phyloP scores from a whole-genome alignment of 495 filamentous ascomycete species.

The Thermothielavioides terrestris region DNA sequence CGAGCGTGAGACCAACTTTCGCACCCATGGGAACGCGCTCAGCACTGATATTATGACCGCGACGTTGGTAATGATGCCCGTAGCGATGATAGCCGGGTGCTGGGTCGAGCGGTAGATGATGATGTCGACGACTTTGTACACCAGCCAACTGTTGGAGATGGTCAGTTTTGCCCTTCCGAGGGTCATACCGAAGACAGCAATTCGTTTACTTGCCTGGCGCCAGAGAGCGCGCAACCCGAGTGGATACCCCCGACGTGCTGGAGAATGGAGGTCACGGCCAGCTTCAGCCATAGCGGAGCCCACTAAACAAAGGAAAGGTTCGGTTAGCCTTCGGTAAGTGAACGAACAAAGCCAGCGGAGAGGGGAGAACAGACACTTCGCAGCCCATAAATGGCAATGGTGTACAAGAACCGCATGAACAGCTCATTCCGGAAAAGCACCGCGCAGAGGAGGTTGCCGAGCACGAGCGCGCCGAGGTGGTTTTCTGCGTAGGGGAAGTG shows the following conservation, averaged over 20 bases:
- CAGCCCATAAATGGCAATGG: conserved; percentile 35
- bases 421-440: conserved; percentile 38
- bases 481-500: conserved; percentile 34
- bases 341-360: neutral
- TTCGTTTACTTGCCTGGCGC: conserved; percentile 28
- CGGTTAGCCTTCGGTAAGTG: conserved; percentile 7
- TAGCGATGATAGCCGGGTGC: conserved; percentile 30
- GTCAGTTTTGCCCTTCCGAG: neutral
- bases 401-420: conserved; percentile 34
- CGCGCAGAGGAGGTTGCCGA: conserved; percentile 36
- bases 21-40: conserved; percentile 39
- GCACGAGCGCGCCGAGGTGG: conserved; percentile 35
- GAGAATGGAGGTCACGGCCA: conserved; percentile 31
- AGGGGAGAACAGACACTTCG: conserved; percentile 25
- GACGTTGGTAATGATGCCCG: conserved; percentile 36
- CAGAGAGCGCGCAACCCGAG: conserved; percentile 38
- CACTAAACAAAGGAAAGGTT: conserved; percentile 20
- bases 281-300: conserved; percentile 33
- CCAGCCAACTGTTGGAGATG: conserved; percentile 28
- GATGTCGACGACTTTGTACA: conserved; percentile 39
- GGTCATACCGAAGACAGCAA: neutral
- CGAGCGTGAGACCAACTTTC: conserved; percentile 30
- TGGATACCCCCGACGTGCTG: conserved; percentile 41
- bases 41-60: conserved; percentile 35
- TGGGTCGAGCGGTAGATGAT: conserved; percentile 22